Conservation (phyloP, 768 basidiomycete species). For the Pleurotus djamor region DNA sequence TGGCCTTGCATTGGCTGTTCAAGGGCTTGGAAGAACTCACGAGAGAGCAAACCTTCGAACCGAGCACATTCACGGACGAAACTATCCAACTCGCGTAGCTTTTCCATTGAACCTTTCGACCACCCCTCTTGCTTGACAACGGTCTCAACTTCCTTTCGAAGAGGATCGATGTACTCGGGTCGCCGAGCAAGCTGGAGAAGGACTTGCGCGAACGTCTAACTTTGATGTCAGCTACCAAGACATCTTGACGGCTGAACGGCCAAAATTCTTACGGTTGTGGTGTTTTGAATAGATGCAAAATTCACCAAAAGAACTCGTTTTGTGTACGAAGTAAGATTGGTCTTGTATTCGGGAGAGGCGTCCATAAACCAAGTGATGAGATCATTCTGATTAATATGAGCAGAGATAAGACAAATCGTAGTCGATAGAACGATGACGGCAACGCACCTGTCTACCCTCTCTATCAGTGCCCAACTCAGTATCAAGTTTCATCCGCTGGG, state of each 20-base stretch:
- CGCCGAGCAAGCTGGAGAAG: constrained; percentile 24
- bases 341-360: constrained; percentile 19
- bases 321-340: constrained; percentile 16
- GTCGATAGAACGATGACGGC: background rate
- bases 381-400: constrained; percentile 14
- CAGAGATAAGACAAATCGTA: background rate
- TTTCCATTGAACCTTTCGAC: constrained; percentile 35
- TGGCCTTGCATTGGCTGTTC: background rate
- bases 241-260: background rate
- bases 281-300: constrained; percentile 39
- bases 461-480: constrained; percentile 6
- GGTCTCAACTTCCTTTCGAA: constrained; percentile 29
- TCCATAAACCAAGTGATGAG: constrained; percentile 16
- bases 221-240: background rate
- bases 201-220: constrained; percentile 24
- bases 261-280: constrained; percentile 27
- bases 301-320: constrained; percentile 33
- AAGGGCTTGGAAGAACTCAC: constrained; percentile 13
- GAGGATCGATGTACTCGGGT: constrained; percentile 22
- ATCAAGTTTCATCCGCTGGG: background rate
- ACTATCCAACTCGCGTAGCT: constrained; percentile 41
- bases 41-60: constrained; percentile 19
- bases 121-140: constrained; percentile 29
- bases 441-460: constrained; percentile 8
- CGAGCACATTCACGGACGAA: constrained; percentile 41